A percentile compares a stretch with the other conserved stretches of the same genome.
Conservation (phyloP, 768 basidiomycete genomes). For the Cyclocybe cylindracea region DNA sequence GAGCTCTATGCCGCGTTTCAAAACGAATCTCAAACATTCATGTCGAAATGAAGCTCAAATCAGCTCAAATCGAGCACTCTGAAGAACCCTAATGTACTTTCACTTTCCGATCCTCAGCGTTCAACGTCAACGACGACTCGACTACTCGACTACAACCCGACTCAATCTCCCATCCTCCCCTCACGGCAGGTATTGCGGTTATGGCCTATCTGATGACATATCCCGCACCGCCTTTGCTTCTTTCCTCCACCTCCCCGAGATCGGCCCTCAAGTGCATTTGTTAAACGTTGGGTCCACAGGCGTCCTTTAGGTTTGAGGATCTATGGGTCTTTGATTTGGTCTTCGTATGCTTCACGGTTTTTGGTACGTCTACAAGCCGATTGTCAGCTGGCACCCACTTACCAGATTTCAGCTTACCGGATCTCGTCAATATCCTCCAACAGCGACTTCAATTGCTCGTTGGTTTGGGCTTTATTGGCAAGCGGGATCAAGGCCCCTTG, state of each 20-base stretch:
- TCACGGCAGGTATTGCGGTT: too few species aligned
- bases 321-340: conserved; percentile 20
- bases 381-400: too few species aligned
- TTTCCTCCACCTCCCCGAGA: conserved; percentile 13
- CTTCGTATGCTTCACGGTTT: conserved; percentile 3
- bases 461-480: conserved; percentile 21
- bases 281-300: conserved; percentile 18
- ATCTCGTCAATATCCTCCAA: conserved; percentile 15
- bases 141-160: too few species aligned
- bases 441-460: conserved; percentile 25
- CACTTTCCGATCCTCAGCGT: too few species aligned
- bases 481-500: conserved; percentile 24
- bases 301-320: conserved; percentile 22
- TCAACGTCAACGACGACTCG: too few species aligned
- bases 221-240: conserved; percentile 7
- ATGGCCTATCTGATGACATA: conserved; percentile 15
- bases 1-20: too few species aligned
- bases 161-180: too few species aligned
- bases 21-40: too few species aligned
- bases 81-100: too few species aligned
- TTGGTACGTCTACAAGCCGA: not conserved
- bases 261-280: conserved; percentile 19
- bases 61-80: too few species aligned
- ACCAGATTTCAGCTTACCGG: conserved; percentile 9
- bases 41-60: too few species aligned